A percentile compares a stretch with the other conserved stretches of the same genome.
Conservation (phyloP, 2,329 filamentous ascomycete species). For the Coniochaeta sp. region DNA sequence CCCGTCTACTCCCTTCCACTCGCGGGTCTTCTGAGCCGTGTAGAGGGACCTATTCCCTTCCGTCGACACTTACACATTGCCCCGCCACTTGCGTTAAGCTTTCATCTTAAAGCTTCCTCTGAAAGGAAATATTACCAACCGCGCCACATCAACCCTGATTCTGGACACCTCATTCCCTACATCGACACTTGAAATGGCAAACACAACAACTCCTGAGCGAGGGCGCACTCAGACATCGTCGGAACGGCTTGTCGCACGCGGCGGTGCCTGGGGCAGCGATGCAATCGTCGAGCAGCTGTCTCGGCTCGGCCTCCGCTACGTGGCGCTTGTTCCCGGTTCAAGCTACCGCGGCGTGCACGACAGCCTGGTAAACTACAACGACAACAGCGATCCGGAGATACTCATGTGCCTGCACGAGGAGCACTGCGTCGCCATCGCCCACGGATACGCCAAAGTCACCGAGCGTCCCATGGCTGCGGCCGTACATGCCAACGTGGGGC, state of each 20-base stretch:
- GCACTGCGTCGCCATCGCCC: slow-evolving; percentile 6
- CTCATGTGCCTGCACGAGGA: slow-evolving; percentile 6
- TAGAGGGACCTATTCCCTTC: too few species aligned
- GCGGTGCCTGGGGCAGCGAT: slow-evolving; percentile 4
- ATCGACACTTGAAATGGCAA: background rate
- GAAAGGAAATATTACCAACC: too few species aligned
- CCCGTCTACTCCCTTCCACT: background rate
- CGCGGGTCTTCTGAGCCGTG: background rate
- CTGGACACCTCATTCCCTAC: background rate
- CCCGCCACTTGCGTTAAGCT: too few species aligned
- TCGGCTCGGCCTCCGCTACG: slow-evolving; percentile 3
- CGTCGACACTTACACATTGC: background rate
- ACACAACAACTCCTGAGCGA: background rate
- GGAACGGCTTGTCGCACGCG: background rate
- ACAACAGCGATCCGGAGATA: slow-evolving; percentile 4
- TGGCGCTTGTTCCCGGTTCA: slow-evolving; percentile 3
- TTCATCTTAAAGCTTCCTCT: too few species aligned
- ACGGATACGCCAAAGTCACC: slow-evolving; percentile 6
- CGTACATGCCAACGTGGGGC: slow-evolving; percentile 5
- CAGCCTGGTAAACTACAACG: slow-evolving; percentile 7
- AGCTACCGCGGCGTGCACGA: slow-evolving; percentile 5
- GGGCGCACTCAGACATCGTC: background rate
- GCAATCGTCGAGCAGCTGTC: slow-evolving; percentile 5
- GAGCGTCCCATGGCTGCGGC: slow-evolving; percentile 5
- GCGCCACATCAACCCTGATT: background rate